Evolutionary conservation across 495 filamentous ascomycete genomes (phyloP).

Genomic region (Aspergillus affinis): DNA sequence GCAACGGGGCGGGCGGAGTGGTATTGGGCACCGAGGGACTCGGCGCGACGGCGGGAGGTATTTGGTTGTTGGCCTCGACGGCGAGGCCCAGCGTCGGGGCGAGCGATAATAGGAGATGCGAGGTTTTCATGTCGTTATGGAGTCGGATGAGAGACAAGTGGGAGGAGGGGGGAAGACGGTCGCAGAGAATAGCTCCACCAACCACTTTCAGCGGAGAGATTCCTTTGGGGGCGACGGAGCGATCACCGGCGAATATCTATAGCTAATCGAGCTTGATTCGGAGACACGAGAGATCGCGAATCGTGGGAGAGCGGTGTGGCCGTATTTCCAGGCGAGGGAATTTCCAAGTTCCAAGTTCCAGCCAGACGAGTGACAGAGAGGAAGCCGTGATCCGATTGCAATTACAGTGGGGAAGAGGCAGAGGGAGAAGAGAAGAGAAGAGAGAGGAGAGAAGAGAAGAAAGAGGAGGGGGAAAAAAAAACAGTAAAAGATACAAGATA

Average conservation of each 20-base stretch:
- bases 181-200: neutral
- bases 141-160: neutral
- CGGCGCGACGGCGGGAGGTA: slow-evolving; percentile 19
- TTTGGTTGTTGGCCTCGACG: slow-evolving; percentile 24
- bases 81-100: slow-evolving; percentile 36
- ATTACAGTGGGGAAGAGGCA: neutral
- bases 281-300: neutral
- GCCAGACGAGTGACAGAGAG: neutral
- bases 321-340: neutral
- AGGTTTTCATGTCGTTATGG: slow-evolving; percentile 33
- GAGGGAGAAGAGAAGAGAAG: neutral
- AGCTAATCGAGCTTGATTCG: neutral
- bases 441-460: slow-evolving; percentile 16
- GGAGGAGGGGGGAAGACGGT: slow-evolving; percentile 13
- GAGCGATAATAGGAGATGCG: slow-evolving; percentile 30
- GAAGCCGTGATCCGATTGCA: neutral
- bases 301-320: neutral
- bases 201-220: neutral
- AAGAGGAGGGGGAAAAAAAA: slow-evolving; percentile 14
- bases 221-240: neutral
- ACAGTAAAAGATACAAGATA: slow-evolving; percentile 18
- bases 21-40: slow-evolving; percentile 27
- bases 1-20: slow-evolving; percentile 30
- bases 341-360: neutral
- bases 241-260: neutral